phyloP scores from a whole-genome alignment of 2,329 filamentous ascomycete species.

The Pseudodiploospora longispora region DNA sequence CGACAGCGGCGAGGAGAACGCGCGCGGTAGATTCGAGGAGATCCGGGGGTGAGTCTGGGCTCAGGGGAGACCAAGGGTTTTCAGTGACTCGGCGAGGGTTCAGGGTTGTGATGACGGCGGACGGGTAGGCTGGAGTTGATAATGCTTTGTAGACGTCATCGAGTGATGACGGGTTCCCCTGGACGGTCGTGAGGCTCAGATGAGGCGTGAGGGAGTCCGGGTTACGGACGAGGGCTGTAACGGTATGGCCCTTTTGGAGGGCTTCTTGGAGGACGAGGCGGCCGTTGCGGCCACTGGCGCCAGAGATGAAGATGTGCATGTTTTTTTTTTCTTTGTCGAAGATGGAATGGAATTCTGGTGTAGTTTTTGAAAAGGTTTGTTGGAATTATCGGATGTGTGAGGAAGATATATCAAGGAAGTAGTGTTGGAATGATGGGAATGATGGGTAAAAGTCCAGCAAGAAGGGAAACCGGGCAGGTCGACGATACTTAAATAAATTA shows the following conservation, averaged over 20 bases:
- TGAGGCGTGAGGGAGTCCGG: conserved; percentile 21
- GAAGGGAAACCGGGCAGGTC: too few relatives aligned
- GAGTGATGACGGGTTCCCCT: conserved; percentile 26
- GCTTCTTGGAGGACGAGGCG: conserved; percentile 32
- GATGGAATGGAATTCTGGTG: too few relatives aligned
- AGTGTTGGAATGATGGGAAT: too few relatives aligned
- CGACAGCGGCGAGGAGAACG: conserved; percentile 29
- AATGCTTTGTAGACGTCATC: conserved; percentile 30
- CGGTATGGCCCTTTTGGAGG: conserved; percentile 30
- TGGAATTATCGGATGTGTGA: too few relatives aligned
- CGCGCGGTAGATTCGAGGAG: conserved; percentile 38
- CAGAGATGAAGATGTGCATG: conserved; percentile 40
- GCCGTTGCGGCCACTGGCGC: conserved; percentile 40
- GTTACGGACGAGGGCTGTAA: conserved; percentile 39
- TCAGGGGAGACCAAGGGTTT: conserved; percentile 36
- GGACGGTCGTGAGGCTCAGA: conserved; percentile 27
- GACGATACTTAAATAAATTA: too few relatives aligned
- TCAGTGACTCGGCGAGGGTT: conserved; percentile 36
- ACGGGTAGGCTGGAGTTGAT: conserved; percentile 12
- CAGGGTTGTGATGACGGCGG: conserved; percentile 41
- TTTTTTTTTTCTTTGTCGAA: background rate
- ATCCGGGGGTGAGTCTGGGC: conserved; percentile 30
- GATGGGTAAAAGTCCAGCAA: too few relatives aligned
- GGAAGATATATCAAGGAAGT: too few relatives aligned
- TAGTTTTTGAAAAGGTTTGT: too few relatives aligned